These are phyloP conservation scores for Geotrichum carabidarum DNA, from an alignment of 1,139 yeast species.

Conservation along the genomic window DNA sequence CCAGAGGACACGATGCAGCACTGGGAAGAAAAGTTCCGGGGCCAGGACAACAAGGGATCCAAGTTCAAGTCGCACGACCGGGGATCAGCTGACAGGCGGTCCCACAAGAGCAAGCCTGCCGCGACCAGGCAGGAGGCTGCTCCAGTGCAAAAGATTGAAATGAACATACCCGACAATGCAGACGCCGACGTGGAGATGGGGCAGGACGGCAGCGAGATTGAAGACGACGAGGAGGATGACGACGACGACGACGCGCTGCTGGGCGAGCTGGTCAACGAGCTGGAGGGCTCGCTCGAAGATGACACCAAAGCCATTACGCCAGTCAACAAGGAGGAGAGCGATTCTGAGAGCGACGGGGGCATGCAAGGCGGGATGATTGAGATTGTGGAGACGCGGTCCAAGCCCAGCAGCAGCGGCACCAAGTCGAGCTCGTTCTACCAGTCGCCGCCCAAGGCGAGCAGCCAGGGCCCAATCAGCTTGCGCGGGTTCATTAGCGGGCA, in stretches of 20 bases:
- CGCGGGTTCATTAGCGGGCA: conserved; percentile 14
- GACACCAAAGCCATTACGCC: neutral
- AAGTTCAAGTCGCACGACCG: neutral
- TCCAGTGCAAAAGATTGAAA: neutral
- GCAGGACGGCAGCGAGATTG: neutral
- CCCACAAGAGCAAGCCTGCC: neutral
- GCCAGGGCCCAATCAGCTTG: conserved; percentile 12
- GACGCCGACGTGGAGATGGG: conserved; percentile 4
- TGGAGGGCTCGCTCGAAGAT: conserved; percentile 6
- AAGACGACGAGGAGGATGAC: conserved; percentile 6
- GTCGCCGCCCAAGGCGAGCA: conserved; percentile 1
- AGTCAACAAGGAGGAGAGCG: neutral
- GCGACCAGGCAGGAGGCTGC: neutral
- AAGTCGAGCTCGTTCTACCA: neutral
- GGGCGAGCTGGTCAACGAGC: conserved; percentile 14
- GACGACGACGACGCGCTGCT: conserved; percentile 15
- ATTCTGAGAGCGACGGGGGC: conserved; percentile 9
- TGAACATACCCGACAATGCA: neutral
- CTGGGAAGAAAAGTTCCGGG: conserved; percentile 3
- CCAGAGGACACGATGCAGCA: conserved; percentile 6
- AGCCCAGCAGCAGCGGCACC: neutral
- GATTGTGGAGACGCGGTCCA: conserved; percentile 11
- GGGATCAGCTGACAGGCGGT: neutral
- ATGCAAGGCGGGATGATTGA: conserved; percentile 9
- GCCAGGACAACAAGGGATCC: conserved; percentile 1